Percentiles rank a stretch among this genome's conserved stretches.
Evolutionary conservation across 2,329 filamentous ascomycete genomes (phyloP).

Genomic region (Lanzia echinophila): DNA sequence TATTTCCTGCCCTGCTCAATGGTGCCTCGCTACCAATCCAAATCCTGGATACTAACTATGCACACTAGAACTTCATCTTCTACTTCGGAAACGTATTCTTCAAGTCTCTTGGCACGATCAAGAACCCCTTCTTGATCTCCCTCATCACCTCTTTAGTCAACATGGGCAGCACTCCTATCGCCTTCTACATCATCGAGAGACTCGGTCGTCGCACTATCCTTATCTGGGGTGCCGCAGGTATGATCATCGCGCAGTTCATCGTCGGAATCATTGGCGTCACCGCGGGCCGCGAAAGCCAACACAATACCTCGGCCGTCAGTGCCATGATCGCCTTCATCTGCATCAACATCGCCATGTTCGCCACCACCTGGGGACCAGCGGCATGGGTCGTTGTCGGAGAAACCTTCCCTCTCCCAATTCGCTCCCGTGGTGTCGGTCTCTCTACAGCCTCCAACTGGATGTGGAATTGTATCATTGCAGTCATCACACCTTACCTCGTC

Average conservation of each 20-base stretch:
- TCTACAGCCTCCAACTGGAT: conserved; percentile 90
- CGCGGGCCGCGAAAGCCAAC: conserved; percentile 45
- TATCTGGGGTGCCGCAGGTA: conserved; percentile 70
- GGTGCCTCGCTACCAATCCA: no score
- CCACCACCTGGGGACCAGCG: conserved; percentile 73
- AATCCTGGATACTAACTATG: no score
- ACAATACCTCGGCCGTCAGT: conserved; percentile 49
- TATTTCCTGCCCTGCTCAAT: no score
- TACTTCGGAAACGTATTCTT: conserved; percentile 84
- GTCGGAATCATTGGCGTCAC: conserved; percentile 70
- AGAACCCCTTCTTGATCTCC: conserved; percentile 74
- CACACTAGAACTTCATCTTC: conserved; percentile 96
- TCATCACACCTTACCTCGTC: conserved; percentile 70
- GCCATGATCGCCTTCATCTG: conserved; percentile 82
- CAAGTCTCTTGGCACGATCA: conserved; percentile 66
- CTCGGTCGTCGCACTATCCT: conserved; percentile 76
- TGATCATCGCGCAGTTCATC: conserved; percentile 81
- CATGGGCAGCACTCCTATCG: conserved; percentile 75
- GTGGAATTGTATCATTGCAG: conserved; percentile 67
- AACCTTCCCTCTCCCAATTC: conserved; percentile 84
- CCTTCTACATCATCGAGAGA: conserved; percentile 79
- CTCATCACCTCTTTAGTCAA: conserved; percentile 86
- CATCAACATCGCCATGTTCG: conserved; percentile 90
- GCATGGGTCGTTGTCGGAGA: conserved; percentile 82
- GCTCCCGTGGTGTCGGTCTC: conserved; percentile 77